A percentile compares a stretch with the other conserved stretches of the same genome.
phyloP scores from a whole-genome alignment of 164 flowering plant genomes.

The Tetracentron sinense region DNA sequence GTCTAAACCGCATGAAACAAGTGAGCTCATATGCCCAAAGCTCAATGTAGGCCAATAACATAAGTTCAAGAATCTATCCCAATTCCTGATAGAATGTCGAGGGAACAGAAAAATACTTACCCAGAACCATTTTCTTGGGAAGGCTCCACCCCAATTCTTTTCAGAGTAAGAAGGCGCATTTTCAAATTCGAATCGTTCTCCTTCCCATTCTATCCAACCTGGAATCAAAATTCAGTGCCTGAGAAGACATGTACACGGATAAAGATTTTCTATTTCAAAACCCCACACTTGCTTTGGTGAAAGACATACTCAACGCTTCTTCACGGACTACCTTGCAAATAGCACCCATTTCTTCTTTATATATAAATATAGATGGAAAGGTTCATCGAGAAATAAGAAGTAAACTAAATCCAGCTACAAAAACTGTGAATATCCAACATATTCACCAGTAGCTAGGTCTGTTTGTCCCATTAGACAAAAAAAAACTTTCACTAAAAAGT shows the following conservation, averaged over 20 bases:
- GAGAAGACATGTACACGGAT: constrained; percentile 4
- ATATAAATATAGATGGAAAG: too few relatives aligned
- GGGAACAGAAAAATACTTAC: constrained; percentile 32
- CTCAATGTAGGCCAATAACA: not conserved
- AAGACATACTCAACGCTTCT: not conserved
- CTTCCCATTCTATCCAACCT: constrained; percentile 99
- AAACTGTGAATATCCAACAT: too few relatives aligned
- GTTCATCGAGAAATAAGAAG: too few relatives aligned
- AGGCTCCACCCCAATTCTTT: constrained; percentile 97
- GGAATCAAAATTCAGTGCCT: constrained; percentile 20
- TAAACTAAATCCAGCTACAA: too few relatives aligned
- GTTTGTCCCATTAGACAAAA: too few relatives aligned
- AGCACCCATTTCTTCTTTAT: too few relatives aligned
- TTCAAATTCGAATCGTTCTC: constrained; percentile 74
- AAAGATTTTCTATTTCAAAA: not conserved
- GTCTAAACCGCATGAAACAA: not conserved
- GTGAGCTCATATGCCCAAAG: not conserved
- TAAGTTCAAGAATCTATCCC: not conserved
- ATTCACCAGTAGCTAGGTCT: too few relatives aligned
- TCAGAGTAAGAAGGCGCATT: constrained; percentile 97
- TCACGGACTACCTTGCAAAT: too few relatives aligned
- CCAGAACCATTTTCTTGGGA: constrained; percentile 99
- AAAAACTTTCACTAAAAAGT: too few relatives aligned
- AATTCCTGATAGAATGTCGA: not conserved
- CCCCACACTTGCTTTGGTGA: not conserved